Evolutionary conservation across 805 yeast species (phyloP).

Genomic region (Saccharomycopsis vini): DNA sequence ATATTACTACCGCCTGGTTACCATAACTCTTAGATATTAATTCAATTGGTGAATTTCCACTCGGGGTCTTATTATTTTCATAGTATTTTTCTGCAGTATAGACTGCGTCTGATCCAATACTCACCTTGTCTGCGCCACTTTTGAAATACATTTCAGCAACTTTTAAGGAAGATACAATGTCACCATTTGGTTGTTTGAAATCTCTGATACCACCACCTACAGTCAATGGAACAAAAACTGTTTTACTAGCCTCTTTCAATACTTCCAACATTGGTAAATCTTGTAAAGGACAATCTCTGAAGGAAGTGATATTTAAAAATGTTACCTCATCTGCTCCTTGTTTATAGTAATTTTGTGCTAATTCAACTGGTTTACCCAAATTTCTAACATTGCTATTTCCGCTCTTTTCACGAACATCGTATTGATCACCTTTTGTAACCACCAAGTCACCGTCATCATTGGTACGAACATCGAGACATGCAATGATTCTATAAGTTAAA

Average conservation of each 20-base stretch:
- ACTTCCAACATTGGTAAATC: slow-evolving; percentile 97
- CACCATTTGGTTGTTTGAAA: slow-evolving; percentile 77
- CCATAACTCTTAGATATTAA: slow-evolving; percentile 90
- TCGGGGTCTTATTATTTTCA: slow-evolving; percentile 43
- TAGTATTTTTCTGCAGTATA: slow-evolving; percentile 78
- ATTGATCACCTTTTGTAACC: slow-evolving; percentile 97
- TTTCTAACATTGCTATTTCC: slow-evolving; percentile 60
- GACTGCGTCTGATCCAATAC: slow-evolving; percentile 98
- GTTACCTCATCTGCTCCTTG: slow-evolving; percentile 99
- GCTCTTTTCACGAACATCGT: slow-evolving; percentile 82
- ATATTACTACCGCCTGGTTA: slow-evolving; percentile 93
- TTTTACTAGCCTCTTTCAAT: slow-evolving; percentile 68
- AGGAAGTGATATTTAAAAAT: slow-evolving; percentile 89
- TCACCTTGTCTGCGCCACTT: slow-evolving; percentile 96
- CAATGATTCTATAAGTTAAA: slow-evolving; percentile 83
- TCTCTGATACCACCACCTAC: slow-evolving; percentile 98
- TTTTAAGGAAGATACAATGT: slow-evolving; percentile 69
- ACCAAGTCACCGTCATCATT: slow-evolving; percentile 93
- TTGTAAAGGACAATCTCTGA: slow-evolving; percentile 83
- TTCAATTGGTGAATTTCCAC: slow-evolving; percentile 85
- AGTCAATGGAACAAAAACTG: slow-evolving; percentile 92
- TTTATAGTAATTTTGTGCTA: slow-evolving; percentile 80
- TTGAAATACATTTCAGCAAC: slow-evolving; percentile 89
- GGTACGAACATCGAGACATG: slow-evolving; percentile 93
- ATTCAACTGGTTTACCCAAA: slow-evolving; percentile 90